Evolutionary conservation across 2,329 filamentous ascomycete genomes (phyloP).

Genomic region (Curvularia hawaiiensis): DNA sequence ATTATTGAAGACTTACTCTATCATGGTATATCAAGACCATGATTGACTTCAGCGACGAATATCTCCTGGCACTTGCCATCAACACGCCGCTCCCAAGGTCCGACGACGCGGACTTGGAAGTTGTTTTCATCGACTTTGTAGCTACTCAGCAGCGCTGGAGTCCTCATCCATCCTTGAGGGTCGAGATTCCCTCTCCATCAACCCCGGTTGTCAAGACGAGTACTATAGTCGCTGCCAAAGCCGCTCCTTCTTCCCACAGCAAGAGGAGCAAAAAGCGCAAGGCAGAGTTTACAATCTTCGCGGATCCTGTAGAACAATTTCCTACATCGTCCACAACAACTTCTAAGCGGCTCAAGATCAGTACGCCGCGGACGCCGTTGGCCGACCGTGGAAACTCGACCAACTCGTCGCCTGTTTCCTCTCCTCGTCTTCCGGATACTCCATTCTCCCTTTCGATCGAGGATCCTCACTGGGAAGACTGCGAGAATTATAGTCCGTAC

Average conservation of each 20-base stretch:
- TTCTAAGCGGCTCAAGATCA: constrained; percentile 15
- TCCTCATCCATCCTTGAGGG: too few species aligned
- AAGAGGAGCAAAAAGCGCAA: constrained; percentile 15
- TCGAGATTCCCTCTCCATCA: too few species aligned
- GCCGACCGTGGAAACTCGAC: constrained; percentile 7
- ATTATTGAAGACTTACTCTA: too few species aligned
- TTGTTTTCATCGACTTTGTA: too few species aligned
- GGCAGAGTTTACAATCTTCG: constrained; percentile 20
- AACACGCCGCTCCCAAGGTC: too few species aligned
- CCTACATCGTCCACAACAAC: neutral
- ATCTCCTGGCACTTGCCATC: too few species aligned
- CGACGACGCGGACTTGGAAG: too few species aligned
- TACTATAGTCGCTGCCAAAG: too few species aligned
- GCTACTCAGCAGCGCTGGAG: too few species aligned
- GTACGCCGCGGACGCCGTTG: constrained; percentile 15
- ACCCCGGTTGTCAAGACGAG: too few species aligned
- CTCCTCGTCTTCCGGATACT: constrained; percentile 11
- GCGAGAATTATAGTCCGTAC: constrained; percentile 24
- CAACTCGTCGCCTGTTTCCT: constrained; percentile 16
- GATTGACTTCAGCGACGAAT: too few species aligned
- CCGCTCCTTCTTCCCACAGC: neutral
- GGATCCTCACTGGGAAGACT: constrained; percentile 24
- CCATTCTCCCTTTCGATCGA: constrained; percentile 17
- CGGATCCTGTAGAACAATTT: constrained; percentile 9
- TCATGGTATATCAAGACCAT: too few species aligned